These are phyloP conservation scores for Neckera pumila DNA, from an alignment of 225 moss, liverwort and hornwort species.

Conservation along the genomic window DNA sequence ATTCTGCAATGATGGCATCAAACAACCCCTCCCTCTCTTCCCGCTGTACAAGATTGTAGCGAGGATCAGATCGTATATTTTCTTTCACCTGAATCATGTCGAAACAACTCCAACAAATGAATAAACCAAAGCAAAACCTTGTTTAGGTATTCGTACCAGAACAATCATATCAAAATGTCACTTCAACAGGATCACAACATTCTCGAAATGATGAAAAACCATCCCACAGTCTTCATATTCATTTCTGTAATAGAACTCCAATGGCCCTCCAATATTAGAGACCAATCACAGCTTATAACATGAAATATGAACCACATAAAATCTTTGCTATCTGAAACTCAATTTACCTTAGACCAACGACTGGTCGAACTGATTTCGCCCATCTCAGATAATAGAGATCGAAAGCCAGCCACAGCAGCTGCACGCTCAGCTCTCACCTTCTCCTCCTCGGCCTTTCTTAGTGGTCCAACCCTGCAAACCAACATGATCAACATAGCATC, in stretches of 20 bases:
- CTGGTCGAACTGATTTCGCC: slow-evolving; percentile 55
- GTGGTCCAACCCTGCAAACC: slow-evolving; percentile 56
- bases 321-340: neutral
- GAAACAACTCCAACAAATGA: neutral
- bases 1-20: slow-evolving; percentile 57
- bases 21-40: slow-evolving; percentile 77
- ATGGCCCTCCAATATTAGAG: neutral
- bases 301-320: neutral
- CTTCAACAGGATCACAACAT: neutral
- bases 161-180: neutral
- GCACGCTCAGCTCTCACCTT: slow-evolving; percentile 60
- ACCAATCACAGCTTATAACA: neutral
- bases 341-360: slow-evolving; percentile 75
- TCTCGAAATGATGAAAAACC: neutral
- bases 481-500: neutral
- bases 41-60: slow-evolving; percentile 57
- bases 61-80: slow-evolving; percentile 48
- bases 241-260: neutral
- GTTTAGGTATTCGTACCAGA: neutral
- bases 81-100: slow-evolving; percentile 54
- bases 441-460: slow-evolving; percentile 77
- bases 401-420: slow-evolving; percentile 60
- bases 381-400: slow-evolving; percentile 54
- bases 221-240: neutral
- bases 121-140: neutral